Base-by-base conservation (phyloP, 2,329 filamentous ascomycete species). In the Trichophyton schoenleinii region DNA sequence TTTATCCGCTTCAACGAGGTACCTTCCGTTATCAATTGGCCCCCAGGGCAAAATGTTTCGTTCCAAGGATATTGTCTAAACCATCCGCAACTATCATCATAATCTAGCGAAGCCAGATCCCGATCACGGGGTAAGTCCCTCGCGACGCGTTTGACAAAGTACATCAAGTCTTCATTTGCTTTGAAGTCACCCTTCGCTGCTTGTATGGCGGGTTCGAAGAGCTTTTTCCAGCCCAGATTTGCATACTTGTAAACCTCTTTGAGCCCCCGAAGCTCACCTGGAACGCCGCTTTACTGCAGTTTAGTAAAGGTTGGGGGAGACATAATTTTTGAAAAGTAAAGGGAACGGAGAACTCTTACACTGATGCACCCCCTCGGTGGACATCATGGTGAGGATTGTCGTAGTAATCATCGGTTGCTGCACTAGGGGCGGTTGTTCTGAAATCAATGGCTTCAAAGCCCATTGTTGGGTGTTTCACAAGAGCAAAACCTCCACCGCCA, bases 401-500 rank as follows among this genome's bases (percentile, higher is more conserved):
- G 49, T 53, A 53, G 25, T 53, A 53, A 0, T 31, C 22, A 34
- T 53, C 49, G 3, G 20, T 53, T 18, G 49, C 49, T 22, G 11
- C 3, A 25, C 13, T 15, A 31, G 92, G 91, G 0, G 92, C 92
- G 0, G 87, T 84, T 73, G 96, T 92, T 49, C 92, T 81, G 70
- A 95, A 97, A 74, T 97, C 91, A 67, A 97, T 85, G 62, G 86
- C 86, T 70, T 95, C 89, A 70, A 91, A 95, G 20, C 79, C 78
- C 13, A 89, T 90, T 62, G 88, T 90, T 62, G 88, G 78, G 13
- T 28, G 31, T 36, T 46, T 59, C 3, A 96, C 83, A 4, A 96
- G 79, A 80, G 90, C 88, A 74, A 96, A 97, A 1, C 92, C 92
- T 44, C 92, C 92, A 3, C 92, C 92, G 20, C 89, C 91, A 62